Percentiles rank a stretch among this genome's conserved stretches.
phyloP scores from a whole-genome alignment of 495 filamentous ascomycete species.

The Sporormia fimetaria region DNA sequence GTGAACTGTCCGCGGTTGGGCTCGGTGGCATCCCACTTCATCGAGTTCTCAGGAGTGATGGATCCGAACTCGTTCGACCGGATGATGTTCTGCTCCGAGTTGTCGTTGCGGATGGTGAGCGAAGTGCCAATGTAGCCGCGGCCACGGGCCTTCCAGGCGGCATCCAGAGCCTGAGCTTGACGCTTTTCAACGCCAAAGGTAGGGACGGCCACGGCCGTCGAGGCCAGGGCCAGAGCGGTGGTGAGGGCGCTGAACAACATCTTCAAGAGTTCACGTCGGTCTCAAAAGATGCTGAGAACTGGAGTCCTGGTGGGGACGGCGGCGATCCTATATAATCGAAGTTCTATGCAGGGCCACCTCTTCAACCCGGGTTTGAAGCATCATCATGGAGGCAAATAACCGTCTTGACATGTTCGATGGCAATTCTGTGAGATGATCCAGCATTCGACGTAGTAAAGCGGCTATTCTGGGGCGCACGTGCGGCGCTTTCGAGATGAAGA shows the following conservation, averaged over 20 bases:
- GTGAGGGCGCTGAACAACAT: slow-evolving; percentile 9
- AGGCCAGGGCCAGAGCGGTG: slow-evolving; percentile 4
- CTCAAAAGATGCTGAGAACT: neutral
- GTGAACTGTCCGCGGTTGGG: slow-evolving; percentile 38
- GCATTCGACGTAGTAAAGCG: neutral
- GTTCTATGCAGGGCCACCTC: no score
- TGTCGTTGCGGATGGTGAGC: slow-evolving; percentile 8
- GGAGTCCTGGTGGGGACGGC: no score
- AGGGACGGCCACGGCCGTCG: neutral
- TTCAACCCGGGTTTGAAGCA: neutral
- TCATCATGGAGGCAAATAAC: neutral
- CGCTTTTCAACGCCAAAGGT: neutral
- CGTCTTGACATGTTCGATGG: slow-evolving; percentile 6
- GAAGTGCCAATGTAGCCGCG: slow-evolving; percentile 48
- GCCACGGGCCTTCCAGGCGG: slow-evolving; percentile 45
- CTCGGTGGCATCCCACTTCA: slow-evolving; percentile 51
- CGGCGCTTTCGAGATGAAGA: neutral
- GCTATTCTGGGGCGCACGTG: slow-evolving; percentile 1
- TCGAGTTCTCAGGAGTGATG: slow-evolving; percentile 29
- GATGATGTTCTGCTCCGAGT: slow-evolving; percentile 44
- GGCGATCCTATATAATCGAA: no score
- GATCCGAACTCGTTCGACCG: slow-evolving; percentile 18
- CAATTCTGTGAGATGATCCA: neutral
- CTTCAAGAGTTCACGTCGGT: neutral
- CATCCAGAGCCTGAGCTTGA: slow-evolving; percentile 36